phyloP scores from a whole-genome alignment of 305 asterid genomes.

The Fraxinus greggii region DNA sequence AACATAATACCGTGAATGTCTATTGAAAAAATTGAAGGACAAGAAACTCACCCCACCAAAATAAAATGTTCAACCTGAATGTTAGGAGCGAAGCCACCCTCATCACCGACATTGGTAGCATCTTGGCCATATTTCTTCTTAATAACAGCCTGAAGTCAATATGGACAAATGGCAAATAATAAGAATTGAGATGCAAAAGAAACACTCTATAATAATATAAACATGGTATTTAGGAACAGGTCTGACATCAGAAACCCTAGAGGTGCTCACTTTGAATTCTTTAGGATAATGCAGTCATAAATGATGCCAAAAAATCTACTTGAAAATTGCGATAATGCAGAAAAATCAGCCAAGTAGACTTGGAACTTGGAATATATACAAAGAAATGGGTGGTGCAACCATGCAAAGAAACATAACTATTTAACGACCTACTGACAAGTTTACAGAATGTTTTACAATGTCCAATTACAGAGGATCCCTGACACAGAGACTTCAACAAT shows the following conservation, averaged over 20 bases:
- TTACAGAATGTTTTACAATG: neutral
- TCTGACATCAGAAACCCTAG: neutral
- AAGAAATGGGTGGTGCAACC: neutral
- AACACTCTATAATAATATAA: neutral
- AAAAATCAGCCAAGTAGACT: neutral
- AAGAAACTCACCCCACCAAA: neutral
- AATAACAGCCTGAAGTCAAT: conserved; percentile 66
- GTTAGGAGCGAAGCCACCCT: conserved; percentile 99
- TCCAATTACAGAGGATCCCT: neutral
- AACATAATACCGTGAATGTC: conserved; percentile 13
- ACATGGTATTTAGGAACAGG: neutral
- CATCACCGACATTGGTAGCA: conserved; percentile 97
- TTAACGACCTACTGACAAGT: neutral
- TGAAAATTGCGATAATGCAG: neutral
- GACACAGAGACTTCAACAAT: too few species aligned
- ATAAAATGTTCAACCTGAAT: conserved; percentile 55
- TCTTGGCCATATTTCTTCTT: conserved; percentile 98
- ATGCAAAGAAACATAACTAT: neutral
- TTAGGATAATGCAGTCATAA: neutral
- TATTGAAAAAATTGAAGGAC: neutral
- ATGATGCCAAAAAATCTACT: neutral
- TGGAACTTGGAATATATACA: neutral
- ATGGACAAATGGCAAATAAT: neutral
- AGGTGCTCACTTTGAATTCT: neutral
- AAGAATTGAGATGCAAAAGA: neutral